Evolutionary conservation across 1,284 basidiomycete genomes (phyloP), one percentile per base, ranked within the genome.

Genomic region (Coriolopsis trogii): DNA sequence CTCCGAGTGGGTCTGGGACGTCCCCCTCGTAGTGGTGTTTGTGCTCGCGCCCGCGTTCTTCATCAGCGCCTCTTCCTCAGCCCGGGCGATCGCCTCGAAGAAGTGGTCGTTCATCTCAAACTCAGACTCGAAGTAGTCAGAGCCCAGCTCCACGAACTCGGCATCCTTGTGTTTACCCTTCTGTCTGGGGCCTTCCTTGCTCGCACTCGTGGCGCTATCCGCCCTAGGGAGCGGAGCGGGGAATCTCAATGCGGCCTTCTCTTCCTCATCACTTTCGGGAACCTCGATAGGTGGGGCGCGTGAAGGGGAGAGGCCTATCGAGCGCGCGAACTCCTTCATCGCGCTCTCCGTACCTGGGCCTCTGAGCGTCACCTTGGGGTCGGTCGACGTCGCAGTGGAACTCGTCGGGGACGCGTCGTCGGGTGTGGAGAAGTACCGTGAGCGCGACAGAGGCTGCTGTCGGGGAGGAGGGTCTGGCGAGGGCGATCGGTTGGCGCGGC

Each of bases 51-150:
- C n/a, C n/a, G n/a, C n/a, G n/a, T n/a, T n/a, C n/a, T n/a, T n/a
- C n/a, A n/a, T n/a, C n/a, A n/a, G n/a, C 30, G 64, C 67, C 45
- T 67, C 64, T 46, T 69, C 60, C 57, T 78, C 77, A 3, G 65
- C 67, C 55, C 72, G 66, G 50, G 73, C 67, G 15, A 73, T 40
- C 26, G 67, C 68, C 46, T 68, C 69, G 23, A 77, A 57, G 50
- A 77, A 68, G 20, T 59, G 68, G 4, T 69, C 69, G 51, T 75
- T 70, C 45, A 73, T 56, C n/a, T 67, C 70, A 38, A 71, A 65
- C 23, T 67, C 66, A 38, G 65, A 67, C 16, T 59, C 71, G 46
- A 70, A 68, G 45, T 59, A 53, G 26, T 69, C 64, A 33, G 69
- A 67, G 58, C 64, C 63, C 31, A 58, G 41, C 43, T 59, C 62